Percentiles rank a stretch among this genome's conserved stretches.
phyloP scores from a whole-genome alignment of 2,329 filamentous ascomycete genomes.

The Cryphonectria nitschkei region DNA sequence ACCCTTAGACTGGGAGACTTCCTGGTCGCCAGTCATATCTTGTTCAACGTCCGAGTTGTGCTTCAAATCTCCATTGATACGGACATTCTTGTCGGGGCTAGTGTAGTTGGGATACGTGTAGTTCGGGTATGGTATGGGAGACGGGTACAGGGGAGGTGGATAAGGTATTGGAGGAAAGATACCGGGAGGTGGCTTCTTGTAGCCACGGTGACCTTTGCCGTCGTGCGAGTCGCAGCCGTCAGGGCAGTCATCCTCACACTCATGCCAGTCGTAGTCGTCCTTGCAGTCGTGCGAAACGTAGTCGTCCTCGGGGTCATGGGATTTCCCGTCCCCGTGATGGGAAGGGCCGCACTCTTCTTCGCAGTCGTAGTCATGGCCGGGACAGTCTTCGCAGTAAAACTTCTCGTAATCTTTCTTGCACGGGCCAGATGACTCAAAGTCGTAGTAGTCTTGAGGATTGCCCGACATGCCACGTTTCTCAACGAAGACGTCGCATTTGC shows the following conservation, averaged over 20 bases:
- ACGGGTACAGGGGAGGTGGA: neutral
- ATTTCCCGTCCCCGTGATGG: neutral
- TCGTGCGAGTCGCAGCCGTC: neutral
- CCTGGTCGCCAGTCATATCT: neutral
- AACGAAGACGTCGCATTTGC: neutral
- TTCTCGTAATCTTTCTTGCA: constrained; percentile 7
- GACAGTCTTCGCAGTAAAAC: neutral
- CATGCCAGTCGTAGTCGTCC: neutral
- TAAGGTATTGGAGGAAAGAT: constrained; percentile 13
- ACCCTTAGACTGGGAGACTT: neutral
- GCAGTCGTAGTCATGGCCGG: neutral
- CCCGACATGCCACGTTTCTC: constrained; percentile 12
- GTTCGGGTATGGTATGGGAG: constrained; percentile 1
- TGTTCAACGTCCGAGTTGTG: neutral
- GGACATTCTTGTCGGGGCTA: too few species aligned
- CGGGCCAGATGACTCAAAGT: neutral
- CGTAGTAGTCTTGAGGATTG: constrained; percentile 3
- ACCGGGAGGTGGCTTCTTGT: constrained; percentile 18
- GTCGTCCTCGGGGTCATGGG: neutral
- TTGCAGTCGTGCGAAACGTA: neutral
- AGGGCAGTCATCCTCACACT: neutral
- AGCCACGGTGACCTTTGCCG: neutral
- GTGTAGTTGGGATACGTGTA: neutral
- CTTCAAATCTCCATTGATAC: neutral
- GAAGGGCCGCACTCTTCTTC: neutral